phyloP scores from a whole-genome alignment of 2,329 filamentous ascomycete genomes.

The Aspergillus pseudotamarii region DNA sequence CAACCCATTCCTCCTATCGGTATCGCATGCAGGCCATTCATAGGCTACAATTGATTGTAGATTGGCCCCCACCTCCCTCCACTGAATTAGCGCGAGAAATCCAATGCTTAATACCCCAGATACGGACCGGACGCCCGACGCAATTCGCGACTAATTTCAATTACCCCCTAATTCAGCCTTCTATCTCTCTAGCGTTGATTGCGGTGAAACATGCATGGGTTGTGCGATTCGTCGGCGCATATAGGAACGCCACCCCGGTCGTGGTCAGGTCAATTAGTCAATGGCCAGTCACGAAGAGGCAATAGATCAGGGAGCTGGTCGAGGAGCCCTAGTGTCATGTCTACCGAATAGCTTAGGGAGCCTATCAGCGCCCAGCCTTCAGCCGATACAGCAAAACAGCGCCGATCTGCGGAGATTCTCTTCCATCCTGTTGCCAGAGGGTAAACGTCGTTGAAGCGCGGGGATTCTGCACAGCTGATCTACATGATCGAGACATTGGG shows the following conservation, averaged over 20 bases:
- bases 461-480: not conserved
- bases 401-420: not conserved
- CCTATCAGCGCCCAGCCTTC: not conserved
- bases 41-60: no score
- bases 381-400: not conserved
- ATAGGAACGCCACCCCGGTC: not conserved
- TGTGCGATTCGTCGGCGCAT: not conserved
- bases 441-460: not conserved
- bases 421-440: not conserved
- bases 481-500: not conserved
- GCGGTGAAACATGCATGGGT: not conserved
- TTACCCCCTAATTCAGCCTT: not conserved
- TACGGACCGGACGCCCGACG: not conserved
- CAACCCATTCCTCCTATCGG: not conserved
- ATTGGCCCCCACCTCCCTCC: not conserved
- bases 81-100: not conserved
- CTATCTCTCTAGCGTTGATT: not conserved
- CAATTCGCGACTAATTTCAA: not conserved
- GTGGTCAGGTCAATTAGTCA: not conserved
- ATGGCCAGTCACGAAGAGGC: not conserved
- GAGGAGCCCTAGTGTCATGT: not conserved
- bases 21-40: not conserved
- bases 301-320: not conserved
- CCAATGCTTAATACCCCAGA: slow-evolving; percentile 6
- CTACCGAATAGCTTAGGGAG: not conserved